Conservation (phyloP, 2,329 filamentous ascomycete species). For the Fusarium nelsonii region DNA sequence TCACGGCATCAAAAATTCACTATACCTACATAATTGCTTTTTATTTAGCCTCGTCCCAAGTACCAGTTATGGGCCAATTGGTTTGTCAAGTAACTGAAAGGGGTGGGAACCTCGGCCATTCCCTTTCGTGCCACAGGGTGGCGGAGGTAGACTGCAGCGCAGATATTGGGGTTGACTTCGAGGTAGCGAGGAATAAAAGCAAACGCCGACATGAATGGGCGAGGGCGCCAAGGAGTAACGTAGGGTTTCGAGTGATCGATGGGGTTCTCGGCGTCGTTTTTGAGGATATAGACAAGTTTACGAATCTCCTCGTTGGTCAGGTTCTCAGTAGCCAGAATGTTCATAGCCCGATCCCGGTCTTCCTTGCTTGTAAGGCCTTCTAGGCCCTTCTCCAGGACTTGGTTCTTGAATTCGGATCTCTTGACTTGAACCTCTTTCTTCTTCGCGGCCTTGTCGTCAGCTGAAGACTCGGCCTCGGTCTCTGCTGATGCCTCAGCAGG, state of each 20-base stretch:
- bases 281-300: constrained; percentile 68
- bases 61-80: constrained; percentile 96
- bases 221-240: constrained; percentile 88
- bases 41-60: constrained; percentile 76
- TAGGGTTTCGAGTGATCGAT: constrained; percentile 85
- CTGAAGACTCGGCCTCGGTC: constrained; percentile 6
- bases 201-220: constrained; percentile 89
- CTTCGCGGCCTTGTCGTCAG: constrained; percentile 30
- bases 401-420: constrained; percentile 48
- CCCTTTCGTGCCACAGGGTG: constrained; percentile 92
- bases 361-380: constrained; percentile 52
- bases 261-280: constrained; percentile 78
- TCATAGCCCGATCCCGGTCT: constrained; percentile 49
- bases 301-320: constrained; percentile 64
- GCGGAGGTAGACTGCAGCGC: constrained; percentile 92
- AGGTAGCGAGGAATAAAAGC: constrained; percentile 95
- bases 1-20: constrained; percentile 20
- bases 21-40: constrained; percentile 7
- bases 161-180: constrained; percentile 98
- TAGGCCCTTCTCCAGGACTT: constrained; percentile 52
- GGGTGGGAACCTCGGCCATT: constrained; percentile 84
- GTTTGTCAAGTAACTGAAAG: constrained; percentile 76
- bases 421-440: constrained; percentile 39
- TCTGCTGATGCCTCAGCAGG: constrained; percentile 5
- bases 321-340: constrained; percentile 52